Evolutionary conservation across 495 filamentous ascomycete species (phyloP).

Genomic region (Cenococcum geophilum): DNA sequence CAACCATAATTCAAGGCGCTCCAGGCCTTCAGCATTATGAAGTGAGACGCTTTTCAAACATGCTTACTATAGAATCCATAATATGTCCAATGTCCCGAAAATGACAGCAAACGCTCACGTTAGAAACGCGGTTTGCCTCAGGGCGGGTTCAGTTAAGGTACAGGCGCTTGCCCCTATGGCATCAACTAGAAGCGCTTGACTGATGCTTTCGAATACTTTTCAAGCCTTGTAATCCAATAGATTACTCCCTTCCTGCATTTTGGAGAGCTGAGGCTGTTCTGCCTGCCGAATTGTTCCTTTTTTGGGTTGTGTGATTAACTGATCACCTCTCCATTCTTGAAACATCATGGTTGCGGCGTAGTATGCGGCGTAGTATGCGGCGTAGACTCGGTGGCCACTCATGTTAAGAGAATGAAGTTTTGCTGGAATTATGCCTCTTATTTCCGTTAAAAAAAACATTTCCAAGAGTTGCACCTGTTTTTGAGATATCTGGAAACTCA

Average conservation of each 20-base stretch:
- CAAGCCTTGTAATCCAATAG: background rate
- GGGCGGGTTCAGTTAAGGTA: background rate
- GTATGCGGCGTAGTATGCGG: constrained; percentile 19
- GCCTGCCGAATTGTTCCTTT: background rate
- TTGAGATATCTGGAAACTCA: background rate
- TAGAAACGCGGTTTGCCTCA: background rate
- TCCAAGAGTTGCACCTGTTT: background rate
- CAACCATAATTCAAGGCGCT: too few species aligned
- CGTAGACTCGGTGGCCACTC: constrained; percentile 1
- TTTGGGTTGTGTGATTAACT: background rate
- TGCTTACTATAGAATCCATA: too few species aligned
- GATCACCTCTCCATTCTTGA: background rate
- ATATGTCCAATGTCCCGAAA: too few species aligned
- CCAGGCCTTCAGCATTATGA: too few species aligned
- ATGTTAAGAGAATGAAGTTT: constrained; percentile 13
- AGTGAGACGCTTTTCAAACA: too few species aligned
- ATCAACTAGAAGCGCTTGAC: background rate
- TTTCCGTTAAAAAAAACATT: constrained; percentile 1
- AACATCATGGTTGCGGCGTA: background rate
- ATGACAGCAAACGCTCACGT: background rate
- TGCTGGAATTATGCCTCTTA: background rate
- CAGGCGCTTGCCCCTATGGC: background rate
- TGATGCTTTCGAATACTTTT: background rate
- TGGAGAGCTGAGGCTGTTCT: background rate
- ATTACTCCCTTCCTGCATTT: background rate